phyloP scores from a whole-genome alignment of 2,329 filamentous ascomycete genomes.

The Aspergillus neotritici region DNA sequence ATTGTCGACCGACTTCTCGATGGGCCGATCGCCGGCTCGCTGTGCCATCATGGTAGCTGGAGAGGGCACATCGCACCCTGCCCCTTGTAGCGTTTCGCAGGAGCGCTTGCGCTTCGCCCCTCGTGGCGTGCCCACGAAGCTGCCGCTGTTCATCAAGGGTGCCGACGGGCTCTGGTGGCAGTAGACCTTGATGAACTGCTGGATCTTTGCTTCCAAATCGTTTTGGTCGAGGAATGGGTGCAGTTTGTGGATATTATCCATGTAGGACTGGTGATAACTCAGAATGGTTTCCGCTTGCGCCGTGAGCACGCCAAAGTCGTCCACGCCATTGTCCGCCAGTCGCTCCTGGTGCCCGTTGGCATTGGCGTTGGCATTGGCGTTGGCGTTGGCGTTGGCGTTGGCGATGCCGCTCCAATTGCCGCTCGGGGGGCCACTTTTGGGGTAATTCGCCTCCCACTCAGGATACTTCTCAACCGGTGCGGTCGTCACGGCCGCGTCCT shows the following conservation, averaged over 20 bases:
- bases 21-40: constrained; percentile 15
- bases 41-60: constrained; percentile 13
- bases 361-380: constrained; percentile 28
- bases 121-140: constrained; percentile 23
- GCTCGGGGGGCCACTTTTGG: constrained; percentile 41
- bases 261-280: constrained; percentile 50
- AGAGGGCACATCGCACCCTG: constrained; percentile 20
- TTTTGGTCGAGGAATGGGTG: constrained; percentile 58
- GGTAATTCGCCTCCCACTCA: constrained; percentile 23
- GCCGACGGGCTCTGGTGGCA: constrained; percentile 27
- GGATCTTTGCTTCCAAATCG: constrained; percentile 49
- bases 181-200: constrained; percentile 47
- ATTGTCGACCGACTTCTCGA: constrained; percentile 63
- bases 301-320: constrained; percentile 46
- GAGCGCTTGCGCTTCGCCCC: constrained; percentile 37
- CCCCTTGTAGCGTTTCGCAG: constrained; percentile 23
- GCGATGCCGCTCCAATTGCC: constrained; percentile 48
- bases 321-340: constrained; percentile 45
- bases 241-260: constrained; percentile 56
- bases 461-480: constrained; percentile 20
- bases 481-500: constrained; percentile 39
- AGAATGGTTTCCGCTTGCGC: constrained; percentile 49
- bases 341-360: constrained; percentile 22
- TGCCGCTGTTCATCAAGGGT: constrained; percentile 7
- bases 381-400: constrained; percentile 28